These are phyloP conservation scores for Coemansia sp. DNA, from an alignment of 192 early-diverging fungal species.

Conservation along the genomic window DNA sequence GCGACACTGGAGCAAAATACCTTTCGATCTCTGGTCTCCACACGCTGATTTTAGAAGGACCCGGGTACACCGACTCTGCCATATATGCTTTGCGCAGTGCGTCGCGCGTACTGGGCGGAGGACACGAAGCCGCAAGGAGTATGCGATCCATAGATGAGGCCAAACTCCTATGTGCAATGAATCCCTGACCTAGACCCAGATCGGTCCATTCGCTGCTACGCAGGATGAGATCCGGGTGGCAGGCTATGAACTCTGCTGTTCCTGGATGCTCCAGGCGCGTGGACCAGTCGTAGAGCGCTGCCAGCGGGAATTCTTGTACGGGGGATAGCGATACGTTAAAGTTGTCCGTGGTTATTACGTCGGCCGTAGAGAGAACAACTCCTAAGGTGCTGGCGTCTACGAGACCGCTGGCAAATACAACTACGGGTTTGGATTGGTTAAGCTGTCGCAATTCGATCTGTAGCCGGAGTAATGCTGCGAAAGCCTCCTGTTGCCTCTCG, in stretches of 20 bases:
- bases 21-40: constrained; percentile 38
- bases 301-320: constrained; percentile 13
- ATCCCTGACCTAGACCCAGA: constrained; percentile 27
- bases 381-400: constrained; percentile 37
- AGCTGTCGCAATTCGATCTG: constrained; percentile 39
- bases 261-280: constrained; percentile 23
- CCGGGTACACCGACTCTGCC: constrained; percentile 40
- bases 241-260: constrained; percentile 36
- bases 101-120: constrained; percentile 43
- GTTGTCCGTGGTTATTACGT: constrained; percentile 32
- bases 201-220: constrained; percentile 40
- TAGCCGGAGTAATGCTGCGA: constrained; percentile 23
- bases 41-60: constrained; percentile 38
- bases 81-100: constrained; percentile 45
- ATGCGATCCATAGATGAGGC: constrained; percentile 22
- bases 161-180: constrained; percentile 35
- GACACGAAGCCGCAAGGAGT: constrained; percentile 49
- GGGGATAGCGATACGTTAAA: constrained; percentile 14
- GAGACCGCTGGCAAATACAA: constrained; percentile 38
- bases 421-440: constrained; percentile 32
- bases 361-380: constrained; percentile 24
- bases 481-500: background rate
- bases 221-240: constrained; percentile 25
- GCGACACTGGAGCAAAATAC: constrained; percentile 35
- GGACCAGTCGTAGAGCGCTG: constrained; percentile 38